These are phyloP conservation scores for Wickerhamomyces ciferrii DNA, from an alignment of 805 yeast genomes.

Conservation along the genomic window DNA sequence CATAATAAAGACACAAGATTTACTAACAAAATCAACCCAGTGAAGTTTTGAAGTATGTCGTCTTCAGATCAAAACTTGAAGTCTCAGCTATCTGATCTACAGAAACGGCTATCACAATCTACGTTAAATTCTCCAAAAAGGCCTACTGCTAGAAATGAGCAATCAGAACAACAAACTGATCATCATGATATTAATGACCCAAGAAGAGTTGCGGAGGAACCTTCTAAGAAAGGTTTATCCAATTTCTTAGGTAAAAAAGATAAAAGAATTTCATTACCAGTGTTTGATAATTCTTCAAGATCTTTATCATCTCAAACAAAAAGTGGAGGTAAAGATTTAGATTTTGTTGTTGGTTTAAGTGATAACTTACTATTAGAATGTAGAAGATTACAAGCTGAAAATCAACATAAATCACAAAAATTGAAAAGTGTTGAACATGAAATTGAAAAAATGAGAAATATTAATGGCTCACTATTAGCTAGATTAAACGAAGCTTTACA, in stretches of 20 bases:
- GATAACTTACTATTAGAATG: conserved; percentile 69
- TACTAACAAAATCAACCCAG: background rate
- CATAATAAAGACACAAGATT: background rate
- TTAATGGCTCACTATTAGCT: conserved; percentile 13
- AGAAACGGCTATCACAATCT: conserved; percentile 29
- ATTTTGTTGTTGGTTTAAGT: conserved; percentile 68
- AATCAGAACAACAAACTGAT: background rate
- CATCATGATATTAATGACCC: conserved; percentile 1
- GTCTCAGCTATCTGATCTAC: conserved; percentile 37
- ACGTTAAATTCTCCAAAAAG: conserved; percentile 21
- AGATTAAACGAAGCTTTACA: conserved; percentile 21
- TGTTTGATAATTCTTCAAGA: conserved; percentile 12
- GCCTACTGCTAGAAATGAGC: background rate
- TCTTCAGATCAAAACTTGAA: conserved; percentile 28
- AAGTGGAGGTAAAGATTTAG: conserved; percentile 51
- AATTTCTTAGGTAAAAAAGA: conserved; percentile 18
- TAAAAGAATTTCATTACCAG: conserved; percentile 21
- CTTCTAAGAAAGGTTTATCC: conserved; percentile 11
- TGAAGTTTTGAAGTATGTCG: conserved; percentile 2
- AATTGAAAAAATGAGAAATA: conserved; percentile 24
- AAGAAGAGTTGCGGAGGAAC: background rate
- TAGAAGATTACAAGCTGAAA: conserved; percentile 64
- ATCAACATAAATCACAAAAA: conserved; percentile 38
- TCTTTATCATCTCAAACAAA: conserved; percentile 13
- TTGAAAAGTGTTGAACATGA: conserved; percentile 40